Conservation (phyloP, 805 yeast genomes). For the Sugiyamaella chiloensis region DNA sequence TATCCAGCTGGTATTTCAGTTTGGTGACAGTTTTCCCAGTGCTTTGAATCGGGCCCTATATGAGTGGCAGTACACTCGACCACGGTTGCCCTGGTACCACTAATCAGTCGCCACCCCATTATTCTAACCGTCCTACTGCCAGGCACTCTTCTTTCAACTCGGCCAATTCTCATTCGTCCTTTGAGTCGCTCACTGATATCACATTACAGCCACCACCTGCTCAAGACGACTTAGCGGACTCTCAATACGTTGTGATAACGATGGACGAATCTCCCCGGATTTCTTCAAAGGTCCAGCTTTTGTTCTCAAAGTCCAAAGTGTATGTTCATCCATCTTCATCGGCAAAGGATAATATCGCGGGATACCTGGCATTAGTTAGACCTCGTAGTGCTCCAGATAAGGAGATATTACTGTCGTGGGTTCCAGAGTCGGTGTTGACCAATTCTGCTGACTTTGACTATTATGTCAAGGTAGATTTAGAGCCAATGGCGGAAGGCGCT, state of each 20-base stretch:
- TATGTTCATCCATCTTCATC: conserved; percentile 78
- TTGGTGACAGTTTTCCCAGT: too few species aligned
- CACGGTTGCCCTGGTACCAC: conserved; percentile 6
- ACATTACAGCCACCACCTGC: too few species aligned
- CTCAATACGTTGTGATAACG: conserved; percentile 7
- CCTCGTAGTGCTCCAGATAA: conserved; percentile 44
- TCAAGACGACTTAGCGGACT: background rate
- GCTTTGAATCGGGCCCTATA: background rate
- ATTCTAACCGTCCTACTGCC: background rate
- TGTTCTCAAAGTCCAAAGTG: conserved; percentile 36
- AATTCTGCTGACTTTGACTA: conserved; percentile 45
- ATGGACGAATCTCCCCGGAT: background rate
- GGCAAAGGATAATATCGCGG: conserved; percentile 73
- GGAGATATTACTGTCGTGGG: conserved; percentile 64
- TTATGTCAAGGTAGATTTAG: conserved; percentile 52
- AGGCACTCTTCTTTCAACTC: conserved; percentile 2
- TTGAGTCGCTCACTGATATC: conserved; percentile 1
- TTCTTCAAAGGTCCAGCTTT: conserved; percentile 27
- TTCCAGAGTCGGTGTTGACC: conserved; percentile 48
- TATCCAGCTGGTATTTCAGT: too few species aligned
- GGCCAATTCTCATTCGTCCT: background rate
- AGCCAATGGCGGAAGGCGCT: conserved; percentile 16
- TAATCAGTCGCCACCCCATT: background rate
- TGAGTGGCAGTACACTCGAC: conserved; percentile 3
- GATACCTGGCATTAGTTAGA: conserved; percentile 64